Percentiles rank a stretch among this genome's conserved stretches.
These are phyloP conservation scores for Hypoxylon sp. DNA, from an alignment of 2,329 filamentous ascomycete species.

Conservation along the genomic window DNA sequence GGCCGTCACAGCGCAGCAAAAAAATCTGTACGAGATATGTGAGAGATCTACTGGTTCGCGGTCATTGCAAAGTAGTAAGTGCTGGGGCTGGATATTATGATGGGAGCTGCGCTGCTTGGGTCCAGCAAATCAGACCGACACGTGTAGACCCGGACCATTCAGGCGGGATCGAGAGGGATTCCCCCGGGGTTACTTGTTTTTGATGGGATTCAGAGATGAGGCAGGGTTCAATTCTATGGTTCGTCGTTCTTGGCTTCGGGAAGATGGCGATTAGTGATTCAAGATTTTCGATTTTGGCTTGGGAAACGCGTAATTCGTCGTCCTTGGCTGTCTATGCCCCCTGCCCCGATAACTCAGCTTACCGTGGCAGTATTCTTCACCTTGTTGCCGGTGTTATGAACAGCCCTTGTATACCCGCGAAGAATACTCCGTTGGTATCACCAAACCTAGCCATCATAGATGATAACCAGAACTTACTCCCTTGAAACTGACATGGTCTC, in stretches of 20 bases:
- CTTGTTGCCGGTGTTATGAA: constrained; percentile 5
- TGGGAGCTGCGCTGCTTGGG: neutral
- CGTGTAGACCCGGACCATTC: constrained; percentile 25
- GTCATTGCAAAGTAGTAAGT: constrained; percentile 2
- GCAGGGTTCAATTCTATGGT: neutral
- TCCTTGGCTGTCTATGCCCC: neutral
- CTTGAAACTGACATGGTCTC: neutral
- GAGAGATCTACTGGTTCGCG: constrained; percentile 16
- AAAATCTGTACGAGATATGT: constrained; percentile 4
- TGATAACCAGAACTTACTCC: neutral
- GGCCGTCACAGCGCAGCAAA: constrained; percentile 14
- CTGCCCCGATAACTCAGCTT: constrained; percentile 19
- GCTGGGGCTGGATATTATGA: constrained; percentile 15
- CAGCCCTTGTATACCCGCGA: neutral
- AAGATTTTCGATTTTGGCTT: neutral
- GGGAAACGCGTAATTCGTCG: neutral
- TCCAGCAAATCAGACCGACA: constrained; percentile 25
- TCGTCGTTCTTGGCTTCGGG: neutral
- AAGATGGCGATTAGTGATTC: neutral
- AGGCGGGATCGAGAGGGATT: constrained; percentile 27
- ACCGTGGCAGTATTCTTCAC: neutral
- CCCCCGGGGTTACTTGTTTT: constrained; percentile 1
- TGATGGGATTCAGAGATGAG: constrained; percentile 1
- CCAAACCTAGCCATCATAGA: neutral
- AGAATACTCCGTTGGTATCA: constrained; percentile 1